Percentiles rank a stretch among this genome's conserved stretches.
Evolutionary conservation across 257 asterid genomes (phyloP).

Genomic region (Apocynum venetum): DNA sequence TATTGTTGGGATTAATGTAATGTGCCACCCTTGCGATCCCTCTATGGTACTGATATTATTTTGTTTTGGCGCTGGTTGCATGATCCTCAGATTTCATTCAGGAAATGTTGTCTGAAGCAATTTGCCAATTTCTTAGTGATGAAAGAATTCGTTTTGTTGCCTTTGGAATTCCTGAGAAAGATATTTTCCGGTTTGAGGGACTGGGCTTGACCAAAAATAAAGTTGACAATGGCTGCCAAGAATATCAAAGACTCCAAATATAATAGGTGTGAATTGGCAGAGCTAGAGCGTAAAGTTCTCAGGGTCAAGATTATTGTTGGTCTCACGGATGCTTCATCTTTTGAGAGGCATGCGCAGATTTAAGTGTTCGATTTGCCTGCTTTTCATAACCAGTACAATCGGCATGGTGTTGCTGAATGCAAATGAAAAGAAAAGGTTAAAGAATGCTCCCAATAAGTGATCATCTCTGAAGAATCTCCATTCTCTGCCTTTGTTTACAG

Average conservation of each 20-base stretch:
- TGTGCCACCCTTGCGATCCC: conserved; percentile 84
- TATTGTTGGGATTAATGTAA: conserved; percentile 76
- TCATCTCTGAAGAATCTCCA: conserved; percentile 54
- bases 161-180: conserved; percentile 63
- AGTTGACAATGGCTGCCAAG: conserved; percentile 64
- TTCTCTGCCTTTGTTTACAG: conserved; percentile 45
- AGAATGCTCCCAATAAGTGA: conserved; percentile 29
- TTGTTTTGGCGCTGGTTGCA: conserved; percentile 79
- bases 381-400: conserved; percentile 59
- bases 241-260: conserved; percentile 49
- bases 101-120: conserved; percentile 52
- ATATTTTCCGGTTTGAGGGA: conserved; percentile 61
- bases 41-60: conserved; percentile 43
- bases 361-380: conserved; percentile 71
- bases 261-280: conserved; percentile 53
- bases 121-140: conserved; percentile 54
- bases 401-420: conserved; percentile 51
- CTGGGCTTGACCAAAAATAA: conserved; percentile 42
- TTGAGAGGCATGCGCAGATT: conserved; percentile 66
- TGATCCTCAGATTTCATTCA: conserved; percentile 48
- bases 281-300: conserved; percentile 56
- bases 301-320: conserved; percentile 73
- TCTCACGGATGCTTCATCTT: conserved; percentile 62
- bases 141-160: conserved; percentile 68
- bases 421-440: conserved; percentile 31